Conservation (phyloP, 2,329 filamentous ascomycete genomes). For the Aspergillus sp. region DNA sequence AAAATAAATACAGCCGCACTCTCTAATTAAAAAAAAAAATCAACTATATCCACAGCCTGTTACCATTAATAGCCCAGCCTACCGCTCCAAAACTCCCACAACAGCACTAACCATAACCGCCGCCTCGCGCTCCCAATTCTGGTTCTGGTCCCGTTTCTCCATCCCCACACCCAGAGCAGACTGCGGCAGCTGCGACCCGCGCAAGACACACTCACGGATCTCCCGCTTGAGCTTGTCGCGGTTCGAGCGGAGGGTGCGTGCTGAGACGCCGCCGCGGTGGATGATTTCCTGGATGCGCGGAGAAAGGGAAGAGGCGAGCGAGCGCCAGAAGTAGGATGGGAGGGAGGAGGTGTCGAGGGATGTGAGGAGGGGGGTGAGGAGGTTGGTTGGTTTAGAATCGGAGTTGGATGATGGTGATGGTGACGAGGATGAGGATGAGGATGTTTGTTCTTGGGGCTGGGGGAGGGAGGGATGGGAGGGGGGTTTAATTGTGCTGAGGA, state of each 20-base stretch:
- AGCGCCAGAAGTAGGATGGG: constrained; percentile 90
- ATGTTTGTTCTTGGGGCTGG: neutral
- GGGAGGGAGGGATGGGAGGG: constrained; percentile 67
- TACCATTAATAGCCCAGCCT: neutral
- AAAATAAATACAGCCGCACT: no score
- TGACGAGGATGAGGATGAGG: neutral
- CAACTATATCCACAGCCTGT: no score
- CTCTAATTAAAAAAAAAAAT: no score
- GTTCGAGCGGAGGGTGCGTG: constrained; percentile 76
- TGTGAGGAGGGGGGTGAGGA: constrained; percentile 71
- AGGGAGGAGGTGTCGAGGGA: constrained; percentile 86
- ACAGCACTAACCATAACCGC: constrained; percentile 93
- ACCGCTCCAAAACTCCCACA: constrained; percentile 52
- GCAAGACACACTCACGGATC: constrained; percentile 78
- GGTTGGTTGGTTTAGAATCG: constrained; percentile 41
- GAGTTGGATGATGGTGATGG: no score
- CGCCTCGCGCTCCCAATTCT: constrained; percentile 82
- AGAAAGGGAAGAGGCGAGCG: constrained; percentile 74
- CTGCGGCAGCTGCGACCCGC: constrained; percentile 64
- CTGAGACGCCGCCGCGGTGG: constrained; percentile 77
- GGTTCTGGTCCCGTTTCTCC: constrained; percentile 47
- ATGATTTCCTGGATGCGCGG: constrained; percentile 81
- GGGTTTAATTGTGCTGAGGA: constrained; percentile 68
- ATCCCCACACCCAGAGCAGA: constrained; percentile 53
- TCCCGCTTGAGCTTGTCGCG: constrained; percentile 72